A percentile compares a stretch with the other conserved stretches of the same genome.
These are phyloP conservation scores for Saccharata proteae DNA, from an alignment of 2,329 filamentous ascomycete genomes.

Conservation along the genomic window DNA sequence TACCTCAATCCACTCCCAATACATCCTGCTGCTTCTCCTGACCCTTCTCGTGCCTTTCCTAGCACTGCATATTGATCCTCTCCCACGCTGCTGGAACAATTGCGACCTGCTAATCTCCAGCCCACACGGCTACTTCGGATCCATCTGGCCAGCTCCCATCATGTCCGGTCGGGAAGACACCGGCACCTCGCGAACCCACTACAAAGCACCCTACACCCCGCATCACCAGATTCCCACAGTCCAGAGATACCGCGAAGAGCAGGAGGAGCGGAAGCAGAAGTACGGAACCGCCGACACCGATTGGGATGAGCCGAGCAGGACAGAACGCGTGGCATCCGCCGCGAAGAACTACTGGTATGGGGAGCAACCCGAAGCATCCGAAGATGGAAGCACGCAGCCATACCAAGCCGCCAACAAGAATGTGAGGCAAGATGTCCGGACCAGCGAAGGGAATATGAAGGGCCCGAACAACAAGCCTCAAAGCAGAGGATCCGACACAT, in stretches of 20 bases:
- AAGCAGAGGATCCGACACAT: too few relatives aligned
- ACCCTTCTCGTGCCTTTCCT: too few relatives aligned
- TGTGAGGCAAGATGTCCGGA: conserved; percentile 10
- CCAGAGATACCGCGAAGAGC: conserved; percentile 34
- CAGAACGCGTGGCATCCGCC: conserved; percentile 24
- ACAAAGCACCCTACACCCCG: conserved; percentile 31
- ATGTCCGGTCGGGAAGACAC: conserved; percentile 33
- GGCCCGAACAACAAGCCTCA: too few relatives aligned
- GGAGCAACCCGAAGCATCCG: conserved; percentile 8
- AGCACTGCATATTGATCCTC: too few relatives aligned
- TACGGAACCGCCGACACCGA: too few relatives aligned
- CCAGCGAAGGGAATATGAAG: too few relatives aligned
- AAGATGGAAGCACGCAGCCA: conserved; percentile 17
- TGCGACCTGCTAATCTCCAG: too few relatives aligned
- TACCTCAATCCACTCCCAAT: too few relatives aligned
- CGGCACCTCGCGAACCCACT: conserved; percentile 22
- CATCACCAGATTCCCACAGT: conserved; percentile 35
- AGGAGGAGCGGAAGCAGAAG: conserved; percentile 18
- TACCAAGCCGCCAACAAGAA: conserved; percentile 27
- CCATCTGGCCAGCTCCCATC: conserved; percentile 6
- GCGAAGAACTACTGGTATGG: conserved; percentile 22
- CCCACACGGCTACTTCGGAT: too few relatives aligned
- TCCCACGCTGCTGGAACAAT: too few relatives aligned
- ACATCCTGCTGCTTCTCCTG: too few relatives aligned
- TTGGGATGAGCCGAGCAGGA: conserved; percentile 21